These are phyloP conservation scores for Boletus huronensis DNA, from an alignment of 768 basidiomycete species.

Conservation along the genomic window DNA sequence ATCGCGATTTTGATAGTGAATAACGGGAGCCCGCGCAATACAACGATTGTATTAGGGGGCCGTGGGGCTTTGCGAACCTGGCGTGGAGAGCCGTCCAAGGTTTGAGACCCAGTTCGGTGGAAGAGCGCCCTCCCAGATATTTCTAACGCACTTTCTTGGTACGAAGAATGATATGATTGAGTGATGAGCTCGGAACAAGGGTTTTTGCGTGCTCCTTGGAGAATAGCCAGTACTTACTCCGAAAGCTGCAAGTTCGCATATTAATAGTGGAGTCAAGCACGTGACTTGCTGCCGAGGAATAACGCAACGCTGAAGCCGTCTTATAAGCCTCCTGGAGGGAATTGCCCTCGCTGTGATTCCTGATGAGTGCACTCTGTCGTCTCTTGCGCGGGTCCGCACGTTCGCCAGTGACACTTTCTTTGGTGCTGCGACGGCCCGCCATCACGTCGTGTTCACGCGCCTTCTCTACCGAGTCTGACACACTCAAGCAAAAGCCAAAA, in stretches of 20 bases:
- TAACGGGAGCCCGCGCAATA: too few relatives aligned
- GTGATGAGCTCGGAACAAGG: not conserved
- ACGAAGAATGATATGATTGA: not conserved
- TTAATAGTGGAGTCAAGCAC: not conserved
- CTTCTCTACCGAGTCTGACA: constrained; percentile 20
- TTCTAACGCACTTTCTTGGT: not conserved
- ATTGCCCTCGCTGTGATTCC: not conserved
- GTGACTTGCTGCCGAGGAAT: constrained; percentile 6
- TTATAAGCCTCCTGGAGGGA: not conserved
- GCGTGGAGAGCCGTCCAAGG: too few relatives aligned
- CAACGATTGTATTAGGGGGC: too few relatives aligned
- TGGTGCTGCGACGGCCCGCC: not conserved
- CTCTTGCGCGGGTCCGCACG: constrained; percentile 1
- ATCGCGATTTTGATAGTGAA: not conserved
- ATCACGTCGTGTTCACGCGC: constrained; percentile 4
- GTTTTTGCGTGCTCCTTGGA: not conserved
- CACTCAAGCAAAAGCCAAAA: constrained; percentile 68
- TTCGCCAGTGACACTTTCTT: not conserved
- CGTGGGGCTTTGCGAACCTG: not conserved
- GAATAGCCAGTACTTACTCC: not conserved
- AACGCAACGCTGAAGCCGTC: not conserved
- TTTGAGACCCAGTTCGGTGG: not conserved
- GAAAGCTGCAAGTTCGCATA: not conserved
- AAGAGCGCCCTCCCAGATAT: too few relatives aligned
- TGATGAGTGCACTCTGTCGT: constrained; percentile 21